A percentile compares a stretch with the other conserved stretches of the same genome.
Conservation (phyloP, 2,329 filamentous ascomycete species). For the Hymenoscyphus occultus region DNA sequence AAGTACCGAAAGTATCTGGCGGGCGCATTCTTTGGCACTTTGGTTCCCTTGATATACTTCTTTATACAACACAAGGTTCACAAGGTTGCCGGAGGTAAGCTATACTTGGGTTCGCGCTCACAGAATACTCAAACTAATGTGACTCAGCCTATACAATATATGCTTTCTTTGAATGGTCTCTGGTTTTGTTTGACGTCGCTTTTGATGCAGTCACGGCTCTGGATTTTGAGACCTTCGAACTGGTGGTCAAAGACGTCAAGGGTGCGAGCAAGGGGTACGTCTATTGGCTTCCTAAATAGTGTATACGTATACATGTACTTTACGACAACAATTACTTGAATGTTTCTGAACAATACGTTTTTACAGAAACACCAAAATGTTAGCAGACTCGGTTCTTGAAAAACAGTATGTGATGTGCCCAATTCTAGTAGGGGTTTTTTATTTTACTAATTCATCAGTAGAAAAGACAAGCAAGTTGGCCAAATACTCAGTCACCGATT, state of each 20-base stretch:
- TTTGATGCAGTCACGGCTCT: conserved; percentile 94
- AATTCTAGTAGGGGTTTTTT: conserved; percentile 21
- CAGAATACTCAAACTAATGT: conserved; percentile 23
- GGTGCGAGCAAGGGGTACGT: conserved; percentile 98
- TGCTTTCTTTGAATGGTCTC: conserved; percentile 95
- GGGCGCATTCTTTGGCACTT: conserved; percentile 80
- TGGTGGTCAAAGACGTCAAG: conserved; percentile 84
- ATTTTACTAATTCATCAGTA: conserved; percentile 40
- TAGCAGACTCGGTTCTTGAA: conserved; percentile 54
- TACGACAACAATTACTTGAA: conserved; percentile 29
- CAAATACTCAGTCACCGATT: conserved; percentile 70
- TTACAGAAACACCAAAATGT: conserved; percentile 41
- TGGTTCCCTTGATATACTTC: conserved; percentile 89
- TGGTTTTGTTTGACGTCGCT: conserved; percentile 91
- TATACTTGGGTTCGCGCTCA: background rate
- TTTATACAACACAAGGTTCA: conserved; percentile 99
- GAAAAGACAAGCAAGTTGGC: conserved; percentile 71
- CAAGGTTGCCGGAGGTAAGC: conserved; percentile 83
- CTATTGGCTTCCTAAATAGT: conserved; percentile 87
- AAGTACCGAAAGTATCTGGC: conserved; percentile 87
- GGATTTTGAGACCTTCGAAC: conserved; percentile 86
- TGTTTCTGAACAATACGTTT: conserved; percentile 35
- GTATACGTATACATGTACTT: conserved; percentile 47
- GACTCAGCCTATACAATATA: conserved; percentile 88
- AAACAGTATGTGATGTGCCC: conserved; percentile 63